Evolutionary conservation across 345 rosid genomes (phyloP).

Genomic region (Cochlearia excelsa): DNA sequence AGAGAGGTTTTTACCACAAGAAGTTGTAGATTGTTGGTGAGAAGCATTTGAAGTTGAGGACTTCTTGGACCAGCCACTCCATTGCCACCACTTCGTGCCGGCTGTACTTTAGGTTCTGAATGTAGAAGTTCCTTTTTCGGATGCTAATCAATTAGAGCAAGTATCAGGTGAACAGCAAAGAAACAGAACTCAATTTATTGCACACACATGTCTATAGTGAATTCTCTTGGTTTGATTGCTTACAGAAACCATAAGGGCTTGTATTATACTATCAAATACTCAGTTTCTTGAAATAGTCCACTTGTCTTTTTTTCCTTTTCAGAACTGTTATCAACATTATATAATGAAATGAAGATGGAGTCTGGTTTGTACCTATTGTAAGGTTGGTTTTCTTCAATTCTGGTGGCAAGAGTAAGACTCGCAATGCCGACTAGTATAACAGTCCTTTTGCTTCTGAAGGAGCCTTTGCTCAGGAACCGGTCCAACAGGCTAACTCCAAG

Average conservation of each 20-base stretch:
- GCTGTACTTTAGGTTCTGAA: constrained; percentile 53
- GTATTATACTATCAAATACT: constrained; percentile 6
- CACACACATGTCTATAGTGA: not conserved
- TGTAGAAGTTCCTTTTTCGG: constrained; percentile 53
- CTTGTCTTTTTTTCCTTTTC: constrained; percentile 8
- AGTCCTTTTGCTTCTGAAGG: constrained; percentile 53
- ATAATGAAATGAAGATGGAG: constrained; percentile 15
- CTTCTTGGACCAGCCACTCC: constrained; percentile 97
- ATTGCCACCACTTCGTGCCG: constrained; percentile 86
- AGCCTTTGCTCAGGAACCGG: constrained; percentile 77
- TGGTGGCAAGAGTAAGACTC: constrained; percentile 73
- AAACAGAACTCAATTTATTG: too few species aligned
- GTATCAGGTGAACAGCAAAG: constrained; percentile 18
- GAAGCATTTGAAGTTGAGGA: constrained; percentile 75
- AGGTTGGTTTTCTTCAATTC: constrained; percentile 93
- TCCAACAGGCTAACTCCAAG: constrained; percentile 73
- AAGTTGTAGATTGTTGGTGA: constrained; percentile 75
- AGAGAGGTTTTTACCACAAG: constrained; percentile 48
- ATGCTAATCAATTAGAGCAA: constrained; percentile 41
- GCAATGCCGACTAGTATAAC: constrained; percentile 76
- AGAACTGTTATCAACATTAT: not conserved
- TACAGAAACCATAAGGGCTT: not conserved
- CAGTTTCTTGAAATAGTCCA: constrained; percentile 15
- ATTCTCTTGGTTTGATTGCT: constrained; percentile 7
- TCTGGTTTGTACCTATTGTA: constrained; percentile 53